phyloP scores from a whole-genome alignment of 441 rosid species.

The Melastoma candidum region DNA sequence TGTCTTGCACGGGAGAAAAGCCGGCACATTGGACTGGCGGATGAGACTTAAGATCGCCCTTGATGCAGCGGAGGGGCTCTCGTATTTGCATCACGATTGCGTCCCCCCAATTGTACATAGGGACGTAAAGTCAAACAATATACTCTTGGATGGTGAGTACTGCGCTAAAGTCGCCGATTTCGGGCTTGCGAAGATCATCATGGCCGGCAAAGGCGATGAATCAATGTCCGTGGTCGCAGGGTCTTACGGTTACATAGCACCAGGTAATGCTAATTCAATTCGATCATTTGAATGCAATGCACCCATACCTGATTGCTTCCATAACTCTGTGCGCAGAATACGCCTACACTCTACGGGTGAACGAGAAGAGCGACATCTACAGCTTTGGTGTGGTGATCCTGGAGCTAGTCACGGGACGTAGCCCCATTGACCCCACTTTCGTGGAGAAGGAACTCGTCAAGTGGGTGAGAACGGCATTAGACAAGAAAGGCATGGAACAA shows the following conservation, averaged over 20 bases:
- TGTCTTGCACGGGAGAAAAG: conserved; percentile 23
- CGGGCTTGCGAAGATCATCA: conserved; percentile 32
- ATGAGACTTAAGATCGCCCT: conserved; percentile 28
- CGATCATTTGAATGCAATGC: no score
- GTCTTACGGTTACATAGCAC: conserved; percentile 48
- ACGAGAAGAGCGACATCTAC: conserved; percentile 63
- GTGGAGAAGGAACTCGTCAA: conserved; percentile 52
- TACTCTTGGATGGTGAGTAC: conserved; percentile 33
- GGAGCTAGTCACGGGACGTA: conserved; percentile 49
- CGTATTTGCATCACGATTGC: conserved; percentile 40
- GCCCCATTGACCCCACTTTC: conserved; percentile 35
- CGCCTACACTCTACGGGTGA: conserved; percentile 52
- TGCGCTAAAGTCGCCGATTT: conserved; percentile 41
- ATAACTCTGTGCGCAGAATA: conserved; percentile 32
- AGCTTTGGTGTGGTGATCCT: conserved; percentile 58
- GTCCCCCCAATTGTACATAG: conserved; percentile 38
- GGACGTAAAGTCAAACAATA: conserved; percentile 35
- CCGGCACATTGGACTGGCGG: conserved; percentile 25
- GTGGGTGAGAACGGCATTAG: conserved; percentile 38
- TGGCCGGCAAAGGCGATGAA: conserved; percentile 21
- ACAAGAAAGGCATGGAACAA: conserved; percentile 26
- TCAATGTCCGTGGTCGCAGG: conserved; percentile 33
- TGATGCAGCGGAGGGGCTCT: conserved; percentile 38
- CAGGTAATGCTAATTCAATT: conserved; percentile 21
- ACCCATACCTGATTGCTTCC: background rate